These are phyloP conservation scores for Fusarium aywerte DNA, from an alignment of 2,329 filamentous ascomycete species.

Conservation along the genomic window DNA sequence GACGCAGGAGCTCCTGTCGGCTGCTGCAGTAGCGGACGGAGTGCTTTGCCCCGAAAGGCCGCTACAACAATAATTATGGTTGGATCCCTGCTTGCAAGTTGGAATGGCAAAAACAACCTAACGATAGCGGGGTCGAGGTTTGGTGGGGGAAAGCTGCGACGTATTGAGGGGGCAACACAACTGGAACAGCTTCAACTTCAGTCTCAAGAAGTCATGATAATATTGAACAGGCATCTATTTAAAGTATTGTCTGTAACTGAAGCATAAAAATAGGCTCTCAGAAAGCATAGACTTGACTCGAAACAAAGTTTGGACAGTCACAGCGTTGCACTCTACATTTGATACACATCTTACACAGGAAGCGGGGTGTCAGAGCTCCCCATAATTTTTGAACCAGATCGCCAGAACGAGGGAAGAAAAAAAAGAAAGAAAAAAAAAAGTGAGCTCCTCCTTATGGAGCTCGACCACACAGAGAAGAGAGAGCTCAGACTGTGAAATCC, in stretches of 20 bases:
- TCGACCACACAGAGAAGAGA: slow-evolving; percentile 26
- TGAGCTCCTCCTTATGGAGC: slow-evolving; percentile 19
- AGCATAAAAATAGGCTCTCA: no score
- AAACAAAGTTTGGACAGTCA: background rate
- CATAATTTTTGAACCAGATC: slow-evolving; percentile 42
- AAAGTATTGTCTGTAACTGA: background rate
- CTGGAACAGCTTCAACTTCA: slow-evolving; percentile 6
- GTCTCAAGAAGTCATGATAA: background rate
- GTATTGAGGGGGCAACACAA: slow-evolving; percentile 20
- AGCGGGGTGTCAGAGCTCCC: slow-evolving; percentile 42
- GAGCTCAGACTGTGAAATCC: slow-evolving; percentile 25
- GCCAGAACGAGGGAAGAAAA: slow-evolving; percentile 27
- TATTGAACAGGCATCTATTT: background rate
- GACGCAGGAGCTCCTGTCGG: slow-evolving; percentile 40
- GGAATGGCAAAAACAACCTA: slow-evolving; percentile 26
- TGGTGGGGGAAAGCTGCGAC: slow-evolving; percentile 40
- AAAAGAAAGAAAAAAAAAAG: slow-evolving; percentile 15
- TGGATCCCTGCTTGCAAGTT: slow-evolving; percentile 1
- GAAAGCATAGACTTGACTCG: background rate
- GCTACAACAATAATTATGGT: slow-evolving; percentile 24
- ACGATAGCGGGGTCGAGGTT: slow-evolving; percentile 38
- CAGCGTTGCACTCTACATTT: slow-evolving; percentile 14
- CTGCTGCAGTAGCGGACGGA: slow-evolving; percentile 43
- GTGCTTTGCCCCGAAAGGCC: slow-evolving; percentile 44
- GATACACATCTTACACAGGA: slow-evolving; percentile 17